Conservation (phyloP, 2,329 filamentous ascomycete species). For the Stylonectria norvegica region DNA sequence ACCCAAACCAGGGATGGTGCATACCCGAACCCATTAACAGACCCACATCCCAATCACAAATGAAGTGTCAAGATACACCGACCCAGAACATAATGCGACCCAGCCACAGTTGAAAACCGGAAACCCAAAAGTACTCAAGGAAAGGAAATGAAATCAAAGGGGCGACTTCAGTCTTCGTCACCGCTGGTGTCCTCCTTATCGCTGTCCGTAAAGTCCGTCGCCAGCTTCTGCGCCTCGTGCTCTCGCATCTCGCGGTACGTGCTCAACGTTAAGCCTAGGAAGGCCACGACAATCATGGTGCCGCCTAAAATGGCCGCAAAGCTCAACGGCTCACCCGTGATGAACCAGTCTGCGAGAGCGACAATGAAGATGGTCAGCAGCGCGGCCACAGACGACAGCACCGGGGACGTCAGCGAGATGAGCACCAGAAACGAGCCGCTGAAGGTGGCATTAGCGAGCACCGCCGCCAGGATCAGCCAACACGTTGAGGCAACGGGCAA, state of each 20-base stretch:
- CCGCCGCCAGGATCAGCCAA: slow-evolving; percentile 74
- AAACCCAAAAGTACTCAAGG: no score
- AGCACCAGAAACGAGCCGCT: slow-evolving; percentile 90
- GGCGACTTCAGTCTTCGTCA: slow-evolving; percentile 21
- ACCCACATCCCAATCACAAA: slow-evolving; percentile 9
- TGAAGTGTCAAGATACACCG: slow-evolving; percentile 3
- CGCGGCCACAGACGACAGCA: slow-evolving; percentile 87
- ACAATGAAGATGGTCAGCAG: slow-evolving; percentile 96
- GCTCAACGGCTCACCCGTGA: slow-evolving; percentile 74
- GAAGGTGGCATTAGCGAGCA: slow-evolving; percentile 85
- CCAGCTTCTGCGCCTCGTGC: slow-evolving; percentile 61
- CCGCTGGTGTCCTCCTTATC: slow-evolving; percentile 44
- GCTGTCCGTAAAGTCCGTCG: slow-evolving; percentile 44
- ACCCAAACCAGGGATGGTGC: slow-evolving; percentile 13
- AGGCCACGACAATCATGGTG: slow-evolving; percentile 80
- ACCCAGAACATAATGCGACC: slow-evolving; percentile 6
- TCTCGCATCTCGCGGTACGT: slow-evolving; percentile 93
- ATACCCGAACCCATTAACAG: slow-evolving; percentile 10
- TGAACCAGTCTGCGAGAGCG: slow-evolving; percentile 82
- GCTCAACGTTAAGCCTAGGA: slow-evolving; percentile 82
- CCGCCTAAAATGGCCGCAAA: slow-evolving; percentile 78
- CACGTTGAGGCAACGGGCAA: slow-evolving; percentile 75
- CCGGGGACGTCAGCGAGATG: slow-evolving; percentile 88
- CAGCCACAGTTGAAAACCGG: not conserved
- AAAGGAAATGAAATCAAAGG: slow-evolving; percentile 1